A percentile compares a stretch with the other conserved stretches of the same genome.
Conservation (phyloP, 1,284 basidiomycete genomes). For the Apiotrichum porosum region DNA sequence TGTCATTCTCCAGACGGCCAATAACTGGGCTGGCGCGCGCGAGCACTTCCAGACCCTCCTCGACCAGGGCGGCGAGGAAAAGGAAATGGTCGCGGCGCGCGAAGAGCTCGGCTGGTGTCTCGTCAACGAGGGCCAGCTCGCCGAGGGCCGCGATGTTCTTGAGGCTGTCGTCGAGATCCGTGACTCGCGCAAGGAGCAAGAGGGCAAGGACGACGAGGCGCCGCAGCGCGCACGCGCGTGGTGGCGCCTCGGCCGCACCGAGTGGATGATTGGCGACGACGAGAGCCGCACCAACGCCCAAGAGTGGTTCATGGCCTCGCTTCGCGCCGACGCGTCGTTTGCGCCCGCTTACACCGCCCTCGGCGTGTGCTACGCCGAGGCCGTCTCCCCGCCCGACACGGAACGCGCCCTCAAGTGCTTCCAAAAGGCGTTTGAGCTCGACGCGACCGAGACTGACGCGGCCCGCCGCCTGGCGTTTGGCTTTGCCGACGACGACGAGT, state of each 20-base stretch:
- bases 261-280: conserved; percentile 62
- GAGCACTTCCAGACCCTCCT: conserved; percentile 57
- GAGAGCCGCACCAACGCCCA: conserved; percentile 61
- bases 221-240: conserved; percentile 63
- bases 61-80: conserved; percentile 37
- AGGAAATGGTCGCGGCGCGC: conserved; percentile 60
- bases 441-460: conserved; percentile 79
- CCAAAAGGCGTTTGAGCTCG: conserved; percentile 97
- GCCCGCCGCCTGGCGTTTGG: conserved; percentile 77
- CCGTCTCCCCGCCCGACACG: conserved; percentile 67
- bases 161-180: conserved; percentile 58
- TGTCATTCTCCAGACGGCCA: conserved; percentile 63
- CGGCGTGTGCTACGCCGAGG: conserved; percentile 80
- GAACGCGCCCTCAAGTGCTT: conserved; percentile 90
- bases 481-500: conserved; percentile 88
- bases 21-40: conserved; percentile 67
- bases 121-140: conserved; percentile 57
- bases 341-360: conserved; percentile 92
- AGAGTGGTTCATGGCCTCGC: conserved; percentile 72
- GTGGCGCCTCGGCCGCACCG: conserved; percentile 75
- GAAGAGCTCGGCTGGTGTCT: conserved; percentile 86
- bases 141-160: conserved; percentile 58
- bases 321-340: conserved; percentile 71
- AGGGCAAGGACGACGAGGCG: conserved; percentile 50
- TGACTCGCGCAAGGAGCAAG: conserved; percentile 55